Conservation (phyloP, 2,329 filamentous ascomycete genomes). For the Colletotrichum sublineola region DNA sequence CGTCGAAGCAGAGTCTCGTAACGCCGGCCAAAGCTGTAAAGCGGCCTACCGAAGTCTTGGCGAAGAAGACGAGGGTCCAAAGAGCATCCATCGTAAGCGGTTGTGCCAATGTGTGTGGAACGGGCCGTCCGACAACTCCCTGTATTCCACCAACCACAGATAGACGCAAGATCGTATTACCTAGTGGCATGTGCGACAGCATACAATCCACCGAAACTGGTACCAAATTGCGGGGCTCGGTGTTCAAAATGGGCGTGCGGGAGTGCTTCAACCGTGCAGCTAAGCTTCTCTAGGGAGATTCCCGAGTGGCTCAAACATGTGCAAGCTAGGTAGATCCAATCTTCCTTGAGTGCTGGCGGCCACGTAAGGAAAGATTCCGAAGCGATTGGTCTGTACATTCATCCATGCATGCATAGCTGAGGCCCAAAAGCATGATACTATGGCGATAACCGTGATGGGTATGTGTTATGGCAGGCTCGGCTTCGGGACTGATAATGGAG, state of each 20-base stretch:
- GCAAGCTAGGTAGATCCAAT: background rate
- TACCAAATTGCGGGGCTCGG: background rate
- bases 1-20: background rate
- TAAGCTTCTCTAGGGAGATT: conserved; percentile 7
- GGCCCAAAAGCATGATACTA: background rate
- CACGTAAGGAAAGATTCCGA: background rate
- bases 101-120: conserved; percentile 2
- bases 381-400: background rate
- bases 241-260: background rate
- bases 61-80: background rate
- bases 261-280: conserved; percentile 7
- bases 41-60: background rate
- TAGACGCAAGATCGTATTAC: background rate
- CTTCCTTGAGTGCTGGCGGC: background rate
- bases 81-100: background rate
- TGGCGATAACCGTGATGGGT: background rate
- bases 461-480: background rate
- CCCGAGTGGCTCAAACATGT: background rate
- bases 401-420: background rate
- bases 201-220: background rate
- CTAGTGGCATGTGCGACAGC: background rate
- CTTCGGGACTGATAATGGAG: background rate
- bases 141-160: conserved; percentile 1
- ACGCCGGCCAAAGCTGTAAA: background rate
- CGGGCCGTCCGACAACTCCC: conserved; percentile 15